Percentiles rank a stretch among this genome's conserved stretches.
Evolutionary conservation across 2,329 filamentous ascomycete species (phyloP).

Genomic region (Calonectria ilicicola): DNA sequence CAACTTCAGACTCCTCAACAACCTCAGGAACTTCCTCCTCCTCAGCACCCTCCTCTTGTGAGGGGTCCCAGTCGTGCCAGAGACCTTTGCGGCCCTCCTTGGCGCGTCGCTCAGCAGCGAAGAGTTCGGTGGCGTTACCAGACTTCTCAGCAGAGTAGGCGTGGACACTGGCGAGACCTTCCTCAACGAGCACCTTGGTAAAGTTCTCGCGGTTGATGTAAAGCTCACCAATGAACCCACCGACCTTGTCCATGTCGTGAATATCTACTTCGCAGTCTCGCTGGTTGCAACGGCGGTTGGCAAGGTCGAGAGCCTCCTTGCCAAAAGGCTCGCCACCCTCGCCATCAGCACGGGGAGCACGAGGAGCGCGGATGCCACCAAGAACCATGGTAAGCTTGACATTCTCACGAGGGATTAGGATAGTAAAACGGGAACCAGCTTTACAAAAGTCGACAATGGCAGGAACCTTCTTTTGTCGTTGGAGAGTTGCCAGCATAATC

Average conservation of each 20-base stretch:
- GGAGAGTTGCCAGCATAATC: slow-evolving; percentile 87
- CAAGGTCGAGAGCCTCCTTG: slow-evolving; percentile 92
- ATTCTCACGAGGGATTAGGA: slow-evolving; percentile 91
- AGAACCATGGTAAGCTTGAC: slow-evolving; percentile 96
- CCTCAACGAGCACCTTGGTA: slow-evolving; percentile 91
- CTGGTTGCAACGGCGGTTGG: slow-evolving; percentile 89
- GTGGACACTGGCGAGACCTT: slow-evolving; percentile 92
- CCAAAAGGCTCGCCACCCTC: slow-evolving; percentile 93
- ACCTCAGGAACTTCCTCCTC: slow-evolving; percentile 64
- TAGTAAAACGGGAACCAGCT: slow-evolving; percentile 92
- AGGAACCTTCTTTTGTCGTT: slow-evolving; percentile 91
- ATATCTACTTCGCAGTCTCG: slow-evolving; percentile 97
- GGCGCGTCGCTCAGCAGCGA: slow-evolving; percentile 87
- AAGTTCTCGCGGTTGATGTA: slow-evolving; percentile 97
- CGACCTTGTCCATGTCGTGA: slow-evolving; percentile 94
- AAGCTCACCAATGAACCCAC: slow-evolving; percentile 95
- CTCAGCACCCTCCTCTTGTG: slow-evolving; percentile 77
- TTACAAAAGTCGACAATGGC: slow-evolving; percentile 98
- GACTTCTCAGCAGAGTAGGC: slow-evolving; percentile 96
- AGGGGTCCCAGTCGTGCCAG: slow-evolving; percentile 96
- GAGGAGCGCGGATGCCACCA: slow-evolving; percentile 90
- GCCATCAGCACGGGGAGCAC: slow-evolving; percentile 81
- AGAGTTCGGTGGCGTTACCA: slow-evolving; percentile 87
- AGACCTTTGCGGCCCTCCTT: slow-evolving; percentile 90
- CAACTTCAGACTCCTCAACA: slow-evolving; percentile 61